Evolutionary conservation across 805 yeast species (phyloP).

Genomic region (Kodamaea hsintzibuensis): DNA sequence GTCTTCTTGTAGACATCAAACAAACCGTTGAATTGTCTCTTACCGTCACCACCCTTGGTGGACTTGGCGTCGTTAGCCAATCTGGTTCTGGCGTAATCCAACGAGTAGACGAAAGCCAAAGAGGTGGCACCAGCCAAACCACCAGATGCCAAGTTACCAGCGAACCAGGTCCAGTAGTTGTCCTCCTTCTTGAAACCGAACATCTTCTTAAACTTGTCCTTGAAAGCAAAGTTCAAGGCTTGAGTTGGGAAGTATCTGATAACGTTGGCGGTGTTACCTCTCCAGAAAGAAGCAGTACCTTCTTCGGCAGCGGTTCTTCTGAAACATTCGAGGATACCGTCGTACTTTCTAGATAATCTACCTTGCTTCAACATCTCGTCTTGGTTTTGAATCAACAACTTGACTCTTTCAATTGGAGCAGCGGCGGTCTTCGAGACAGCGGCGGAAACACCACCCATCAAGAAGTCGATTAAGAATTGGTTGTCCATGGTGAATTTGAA

Average conservation of each 20-base stretch:
- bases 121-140: constrained; percentile 98
- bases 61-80: constrained; percentile 98
- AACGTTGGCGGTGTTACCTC: constrained; percentile 99
- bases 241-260: constrained; percentile 99
- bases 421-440: constrained; percentile 98
- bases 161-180: constrained; percentile 90
- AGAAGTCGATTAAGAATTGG: constrained; percentile 50
- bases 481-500: constrained; percentile 20
- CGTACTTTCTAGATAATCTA: constrained; percentile 82
- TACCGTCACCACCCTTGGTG: constrained; percentile 73
- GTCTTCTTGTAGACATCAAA: constrained; percentile 96
- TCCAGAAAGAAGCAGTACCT: constrained; percentile 94
- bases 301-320: constrained; percentile 90
- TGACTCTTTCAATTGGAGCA: constrained; percentile 97
- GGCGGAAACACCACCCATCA: constrained; percentile 99
- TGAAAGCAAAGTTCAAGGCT: constrained; percentile 98
- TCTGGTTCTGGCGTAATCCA: constrained; percentile 98
- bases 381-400: constrained; percentile 94
- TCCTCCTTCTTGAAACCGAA: constrained; percentile 97
- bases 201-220: constrained; percentile 93
- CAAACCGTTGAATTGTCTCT: constrained; percentile 96
- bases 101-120: constrained; percentile 89
- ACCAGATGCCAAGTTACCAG: constrained; percentile 98
- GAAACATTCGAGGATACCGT: constrained; percentile 93
- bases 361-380: constrained; percentile 99